phyloP scores from a whole-genome alignment of 2,329 filamentous ascomycete genomes.

The Fusarium euwallaceae region DNA sequence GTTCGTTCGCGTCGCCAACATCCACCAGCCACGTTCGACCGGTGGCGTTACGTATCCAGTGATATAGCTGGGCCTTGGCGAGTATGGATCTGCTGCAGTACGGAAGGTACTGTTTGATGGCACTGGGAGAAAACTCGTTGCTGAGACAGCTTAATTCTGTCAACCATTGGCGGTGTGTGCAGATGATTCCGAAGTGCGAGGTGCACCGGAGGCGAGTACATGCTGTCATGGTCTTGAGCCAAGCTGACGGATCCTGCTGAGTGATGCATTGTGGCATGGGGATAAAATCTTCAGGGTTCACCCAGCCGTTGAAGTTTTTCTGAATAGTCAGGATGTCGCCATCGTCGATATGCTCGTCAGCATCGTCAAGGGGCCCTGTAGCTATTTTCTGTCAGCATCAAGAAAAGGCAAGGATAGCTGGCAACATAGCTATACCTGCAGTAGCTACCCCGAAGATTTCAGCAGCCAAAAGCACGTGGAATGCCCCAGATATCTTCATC shows the following conservation, averaged over 20 bases:
- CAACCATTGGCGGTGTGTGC: constrained; percentile 32
- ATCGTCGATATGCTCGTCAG: background rate
- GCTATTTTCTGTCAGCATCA: background rate
- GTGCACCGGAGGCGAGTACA: constrained; percentile 31
- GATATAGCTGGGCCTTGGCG: constrained; percentile 24
- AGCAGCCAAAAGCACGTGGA: background rate
- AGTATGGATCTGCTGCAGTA: constrained; percentile 34
- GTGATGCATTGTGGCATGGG: constrained; percentile 36
- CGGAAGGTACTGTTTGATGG: constrained; percentile 1
- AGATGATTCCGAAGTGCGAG: constrained; percentile 23
- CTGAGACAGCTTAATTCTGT: constrained; percentile 32
- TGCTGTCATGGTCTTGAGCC: constrained; percentile 27
- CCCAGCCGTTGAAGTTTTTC: constrained; percentile 18
- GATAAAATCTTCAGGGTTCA: constrained; percentile 25
- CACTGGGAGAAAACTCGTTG: constrained; percentile 15
- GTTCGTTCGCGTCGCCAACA: constrained; percentile 10
- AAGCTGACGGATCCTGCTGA: constrained; percentile 22
- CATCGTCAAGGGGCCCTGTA: background rate
- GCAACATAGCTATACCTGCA: background rate
- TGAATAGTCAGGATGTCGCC: background rate
- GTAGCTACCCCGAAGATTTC: background rate
- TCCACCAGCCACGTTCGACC: constrained; percentile 31
- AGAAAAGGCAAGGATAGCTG: background rate
- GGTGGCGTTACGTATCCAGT: constrained; percentile 11
- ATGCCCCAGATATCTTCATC: background rate